Base-by-base conservation (phyloP, 371 early-diverging fungal species). In the Mucor piriformis region DNA sequence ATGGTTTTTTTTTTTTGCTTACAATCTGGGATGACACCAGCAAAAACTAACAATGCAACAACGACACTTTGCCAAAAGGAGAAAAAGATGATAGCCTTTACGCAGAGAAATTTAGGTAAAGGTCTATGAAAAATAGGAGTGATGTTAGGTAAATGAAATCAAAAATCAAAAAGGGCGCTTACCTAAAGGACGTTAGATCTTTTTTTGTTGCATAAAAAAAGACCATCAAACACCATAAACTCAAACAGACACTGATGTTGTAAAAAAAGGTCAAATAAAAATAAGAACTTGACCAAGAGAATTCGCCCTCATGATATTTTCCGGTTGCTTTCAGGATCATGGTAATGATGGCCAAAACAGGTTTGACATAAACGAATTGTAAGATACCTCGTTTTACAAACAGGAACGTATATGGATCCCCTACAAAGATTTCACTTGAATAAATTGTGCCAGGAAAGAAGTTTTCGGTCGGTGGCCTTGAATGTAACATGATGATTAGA, bases 51-150 rank as follows among this genome's bases (percentile, higher is more conserved):
- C 10, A 96, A 73, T 8, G 97, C 90, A 34, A 97, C 81, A 16
- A 86, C 82, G 18, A 97, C 75, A n/a, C 95, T 89, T 70, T 97
- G 98, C 95, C 97, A 97, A 69, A 93, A 97, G 0, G 96, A 92
- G 67, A 97, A 92, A 69, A 96, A 96, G 52, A 97, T 88, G 33
- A 96, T 89, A 4, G 93, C 92, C 72, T 97, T 97, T 66, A 97
- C 88, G 61, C 94, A 94, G 13, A 96, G 71, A 59, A 97, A 96
- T 69, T 97, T 97, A 11, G 96, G 95, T 24, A 95, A 64, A 6
- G 97, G 95, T 43, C 94, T 90, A 29, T 6, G 29, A 29, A 34
- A 44, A 12, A 21, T 47, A 57, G 33, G 24, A 25, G 62, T 24
- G 37, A 33, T 2, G 46, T 18, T 15, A 58, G 5, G 3, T 13